phyloP scores from a whole-genome alignment of 768 basidiomycete species.

The Mycena vitilis region DNA sequence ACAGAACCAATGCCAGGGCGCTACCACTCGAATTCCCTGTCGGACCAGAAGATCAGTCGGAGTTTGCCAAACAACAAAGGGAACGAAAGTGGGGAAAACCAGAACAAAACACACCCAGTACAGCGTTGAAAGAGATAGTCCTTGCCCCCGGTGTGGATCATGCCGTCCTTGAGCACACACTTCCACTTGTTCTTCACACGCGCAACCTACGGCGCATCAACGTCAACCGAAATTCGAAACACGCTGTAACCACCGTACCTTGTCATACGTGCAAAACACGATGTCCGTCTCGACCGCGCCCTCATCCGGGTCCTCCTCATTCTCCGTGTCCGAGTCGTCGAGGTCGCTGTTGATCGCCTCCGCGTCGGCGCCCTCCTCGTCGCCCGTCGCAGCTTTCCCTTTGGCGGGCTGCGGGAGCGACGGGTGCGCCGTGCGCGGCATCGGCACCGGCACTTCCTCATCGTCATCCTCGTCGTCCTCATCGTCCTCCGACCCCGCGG shows the following conservation, averaged over 20 bases:
- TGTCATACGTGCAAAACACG: slow-evolving; percentile 86
- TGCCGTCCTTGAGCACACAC: slow-evolving; percentile 84
- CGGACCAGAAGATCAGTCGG: neutral
- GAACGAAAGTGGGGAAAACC: neutral
- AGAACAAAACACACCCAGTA: slow-evolving; percentile 64
- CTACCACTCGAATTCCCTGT: slow-evolving; percentile 57
- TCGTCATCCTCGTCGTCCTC: slow-evolving; percentile 46
- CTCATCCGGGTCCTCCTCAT: slow-evolving; percentile 67
- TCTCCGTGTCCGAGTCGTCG: slow-evolving; percentile 78
- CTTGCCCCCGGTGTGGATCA: slow-evolving; percentile 81
- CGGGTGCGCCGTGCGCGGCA: slow-evolving; percentile 58
- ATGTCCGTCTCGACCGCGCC: slow-evolving; percentile 69
- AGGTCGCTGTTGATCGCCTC: slow-evolving; percentile 84
- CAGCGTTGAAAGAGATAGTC: slow-evolving; percentile 86
- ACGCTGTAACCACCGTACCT: slow-evolving; percentile 52
- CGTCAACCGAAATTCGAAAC: neutral
- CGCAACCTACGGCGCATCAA: slow-evolving; percentile 63
- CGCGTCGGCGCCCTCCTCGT: neutral
- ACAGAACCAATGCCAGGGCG: too few species aligned
- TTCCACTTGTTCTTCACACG: slow-evolving; percentile 92
- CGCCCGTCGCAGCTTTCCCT: slow-evolving; percentile 43
- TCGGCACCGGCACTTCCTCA: slow-evolving; percentile 56
- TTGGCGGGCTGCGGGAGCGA: slow-evolving; percentile 52
- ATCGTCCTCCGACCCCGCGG: slow-evolving; percentile 15
- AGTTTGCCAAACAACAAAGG: neutral